Evolutionary conservation across 2,329 filamentous ascomycete genomes (phyloP).

Genomic region (Ilyonectria robusta): DNA sequence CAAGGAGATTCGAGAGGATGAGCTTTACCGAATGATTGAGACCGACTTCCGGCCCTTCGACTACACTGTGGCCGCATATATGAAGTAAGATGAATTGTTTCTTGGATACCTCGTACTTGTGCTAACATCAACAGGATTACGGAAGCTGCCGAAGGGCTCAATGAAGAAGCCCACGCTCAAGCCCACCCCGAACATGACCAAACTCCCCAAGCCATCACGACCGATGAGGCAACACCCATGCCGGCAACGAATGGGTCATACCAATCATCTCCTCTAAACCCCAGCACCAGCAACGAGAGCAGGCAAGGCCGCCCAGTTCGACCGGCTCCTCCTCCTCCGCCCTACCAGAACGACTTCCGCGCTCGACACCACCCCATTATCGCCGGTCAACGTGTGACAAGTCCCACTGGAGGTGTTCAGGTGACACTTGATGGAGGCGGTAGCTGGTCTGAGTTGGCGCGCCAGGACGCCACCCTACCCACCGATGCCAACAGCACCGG

Average conservation of each 20-base stretch:
- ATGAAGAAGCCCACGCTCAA: constrained; percentile 20
- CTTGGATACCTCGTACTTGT: neutral
- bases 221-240: constrained; percentile 63
- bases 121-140: constrained; percentile 55
- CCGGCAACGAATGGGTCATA: constrained; percentile 49
- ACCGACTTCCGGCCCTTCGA: constrained; percentile 95
- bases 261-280: constrained; percentile 45
- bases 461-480: constrained; percentile 83
- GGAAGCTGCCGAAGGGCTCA: constrained; percentile 43
- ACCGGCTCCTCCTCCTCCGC: constrained; percentile 59
- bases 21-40: constrained; percentile 95
- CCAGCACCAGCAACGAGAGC: constrained; percentile 46
- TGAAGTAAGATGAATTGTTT: constrained; percentile 68
- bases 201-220: constrained; percentile 64
- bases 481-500: constrained; percentile 72
- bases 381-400: constrained; percentile 78
- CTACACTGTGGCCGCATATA: constrained; percentile 87
- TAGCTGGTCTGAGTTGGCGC: constrained; percentile 92
- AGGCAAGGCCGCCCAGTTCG: constrained; percentile 45
- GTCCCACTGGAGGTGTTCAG: constrained; percentile 87
- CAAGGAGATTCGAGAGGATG: constrained; percentile 94
- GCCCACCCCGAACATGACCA: constrained; percentile 31
- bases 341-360: constrained; percentile 64
- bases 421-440: constrained; percentile 91
- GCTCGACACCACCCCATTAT: constrained; percentile 65